Evolutionary conservation across 352 stramenopile genomes (phyloP).

Genomic region (Pythium graminicola): DNA sequence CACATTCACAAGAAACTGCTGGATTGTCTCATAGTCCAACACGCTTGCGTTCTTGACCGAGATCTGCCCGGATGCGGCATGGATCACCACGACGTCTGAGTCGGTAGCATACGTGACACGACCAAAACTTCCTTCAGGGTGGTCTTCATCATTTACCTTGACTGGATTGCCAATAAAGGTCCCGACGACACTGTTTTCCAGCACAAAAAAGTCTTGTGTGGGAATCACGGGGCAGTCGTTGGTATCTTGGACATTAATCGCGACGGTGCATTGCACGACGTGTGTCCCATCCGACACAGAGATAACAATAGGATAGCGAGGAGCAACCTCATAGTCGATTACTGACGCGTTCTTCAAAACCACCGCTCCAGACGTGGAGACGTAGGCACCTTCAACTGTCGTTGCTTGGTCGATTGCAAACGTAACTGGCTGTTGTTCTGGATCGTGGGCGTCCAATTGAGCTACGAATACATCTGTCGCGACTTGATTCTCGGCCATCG

Average conservation of each 20-base stretch:
- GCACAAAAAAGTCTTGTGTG: slow-evolving; percentile 23
- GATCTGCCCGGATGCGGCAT: slow-evolving; percentile 20
- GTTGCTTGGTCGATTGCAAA: slow-evolving; percentile 7
- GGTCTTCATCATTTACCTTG: slow-evolving; percentile 21
- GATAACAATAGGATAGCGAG: slow-evolving; percentile 13
- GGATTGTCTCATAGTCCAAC: slow-evolving; percentile 18
- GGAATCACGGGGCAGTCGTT: slow-evolving; percentile 47
- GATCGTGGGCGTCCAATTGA: slow-evolving; percentile 16
- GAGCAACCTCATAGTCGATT: slow-evolving; percentile 26
- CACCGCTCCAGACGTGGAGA: slow-evolving; percentile 15
- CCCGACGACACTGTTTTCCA: slow-evolving; percentile 37
- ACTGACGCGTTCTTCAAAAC: slow-evolving; percentile 17
- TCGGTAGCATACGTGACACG: slow-evolving; percentile 11
- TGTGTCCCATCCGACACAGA: slow-evolving; percentile 24
- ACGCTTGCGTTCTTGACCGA: not conserved
- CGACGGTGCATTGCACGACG: slow-evolving; percentile 22
- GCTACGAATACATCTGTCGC: slow-evolving; percentile 11
- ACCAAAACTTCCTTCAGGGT: slow-evolving; percentile 15
- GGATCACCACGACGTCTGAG: slow-evolving; percentile 14
- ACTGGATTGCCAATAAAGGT: slow-evolving; percentile 23
- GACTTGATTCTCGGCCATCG: slow-evolving; percentile 31
- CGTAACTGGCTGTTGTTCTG: slow-evolving; percentile 13
- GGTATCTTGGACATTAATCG: slow-evolving; percentile 30
- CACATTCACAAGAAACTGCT: slow-evolving; percentile 11
- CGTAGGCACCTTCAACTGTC: not conserved